Evolutionary conservation across 352 stramenopile genomes (phyloP).

Genomic region (Blastocystis sp.): DNA sequence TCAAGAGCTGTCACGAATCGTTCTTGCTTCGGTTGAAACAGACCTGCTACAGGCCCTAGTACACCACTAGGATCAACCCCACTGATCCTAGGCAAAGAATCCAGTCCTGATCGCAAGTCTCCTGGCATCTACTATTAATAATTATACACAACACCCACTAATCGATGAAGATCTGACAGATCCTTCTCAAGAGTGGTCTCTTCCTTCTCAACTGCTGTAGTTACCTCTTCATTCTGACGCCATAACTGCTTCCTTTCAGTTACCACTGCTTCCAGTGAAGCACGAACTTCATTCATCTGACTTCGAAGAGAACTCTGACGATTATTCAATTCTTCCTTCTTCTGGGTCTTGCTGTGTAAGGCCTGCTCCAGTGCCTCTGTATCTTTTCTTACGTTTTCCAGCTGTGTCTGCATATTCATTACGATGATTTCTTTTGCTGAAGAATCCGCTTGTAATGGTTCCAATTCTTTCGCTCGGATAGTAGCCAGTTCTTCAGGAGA

Average conservation of each 20-base stretch:
- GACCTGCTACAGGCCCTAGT: neutral
- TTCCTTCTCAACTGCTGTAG: slow-evolving; percentile 45
- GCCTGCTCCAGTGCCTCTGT: slow-evolving; percentile 49
- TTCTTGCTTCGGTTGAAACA: slow-evolving; percentile 72
- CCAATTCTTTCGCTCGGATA: slow-evolving; percentile 70
- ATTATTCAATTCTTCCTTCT: slow-evolving; percentile 74
- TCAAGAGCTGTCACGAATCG: slow-evolving; percentile 90
- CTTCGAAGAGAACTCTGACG: slow-evolving; percentile 71
- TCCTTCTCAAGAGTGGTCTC: slow-evolving; percentile 43
- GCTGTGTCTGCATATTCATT: slow-evolving; percentile 71
- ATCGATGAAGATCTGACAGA: slow-evolving; percentile 66
- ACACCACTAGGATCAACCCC: neutral
- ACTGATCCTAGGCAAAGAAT: neutral
- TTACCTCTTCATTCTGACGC: slow-evolving; percentile 65
- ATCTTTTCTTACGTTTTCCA: slow-evolving; percentile 70
- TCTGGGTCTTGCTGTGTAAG: slow-evolving; percentile 1
- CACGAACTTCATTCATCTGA: slow-evolving; percentile 69
- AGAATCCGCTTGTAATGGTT: slow-evolving; percentile 72
- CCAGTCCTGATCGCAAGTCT: slow-evolving; percentile 10
- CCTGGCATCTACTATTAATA: neutral
- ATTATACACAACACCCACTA: neutral
- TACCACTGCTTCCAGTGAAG: slow-evolving; percentile 47
- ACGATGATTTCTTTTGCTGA: slow-evolving; percentile 74
- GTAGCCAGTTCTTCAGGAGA: slow-evolving; percentile 69
- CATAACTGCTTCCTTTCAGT: slow-evolving; percentile 17